phyloP scores from a whole-genome alignment of 2,329 filamentous ascomycete species.

The Pezicula carpinea region DNA sequence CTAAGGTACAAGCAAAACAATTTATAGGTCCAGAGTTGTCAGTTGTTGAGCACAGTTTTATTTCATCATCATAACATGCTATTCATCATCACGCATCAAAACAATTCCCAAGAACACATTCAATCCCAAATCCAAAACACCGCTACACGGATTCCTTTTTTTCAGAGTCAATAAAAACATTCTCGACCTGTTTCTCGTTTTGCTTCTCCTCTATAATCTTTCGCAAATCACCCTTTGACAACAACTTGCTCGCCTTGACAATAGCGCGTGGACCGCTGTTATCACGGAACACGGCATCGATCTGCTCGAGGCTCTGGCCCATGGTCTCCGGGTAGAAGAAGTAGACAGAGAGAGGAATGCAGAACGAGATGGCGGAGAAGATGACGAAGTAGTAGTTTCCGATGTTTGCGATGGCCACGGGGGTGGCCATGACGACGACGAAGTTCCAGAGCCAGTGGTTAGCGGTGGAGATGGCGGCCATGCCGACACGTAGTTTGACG shows the following conservation, averaged over 20 bases:
- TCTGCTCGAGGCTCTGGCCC: constrained; percentile 58
- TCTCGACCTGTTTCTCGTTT: constrained; percentile 1
- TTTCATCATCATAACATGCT: too few relatives aligned
- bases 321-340: constrained; percentile 57
- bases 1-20: too few relatives aligned
- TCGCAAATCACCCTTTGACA: constrained; percentile 8
- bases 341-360: constrained; percentile 21
- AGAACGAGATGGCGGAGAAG: constrained; percentile 28
- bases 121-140: too few relatives aligned
- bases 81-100: too few relatives aligned
- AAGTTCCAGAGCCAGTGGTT: constrained; percentile 50
- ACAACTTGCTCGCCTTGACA: constrained; percentile 17
- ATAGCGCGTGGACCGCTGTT: constrained; percentile 32
- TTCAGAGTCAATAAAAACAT: background rate
- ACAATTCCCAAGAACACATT: too few relatives aligned
- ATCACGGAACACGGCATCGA: constrained; percentile 51
- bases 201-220: constrained; percentile 5
- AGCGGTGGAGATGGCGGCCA: constrained; percentile 51
- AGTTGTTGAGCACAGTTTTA: too few relatives aligned
- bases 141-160: background rate
- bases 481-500: constrained; percentile 44
- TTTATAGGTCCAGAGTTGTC: too few relatives aligned
- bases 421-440: constrained; percentile 38
- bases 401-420: constrained; percentile 29
- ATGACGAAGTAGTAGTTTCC: constrained; percentile 32